Evolutionary conservation across 2,329 filamentous ascomycete genomes (phyloP).

Genomic region (Akanthomyces dipterigenus): DNA sequence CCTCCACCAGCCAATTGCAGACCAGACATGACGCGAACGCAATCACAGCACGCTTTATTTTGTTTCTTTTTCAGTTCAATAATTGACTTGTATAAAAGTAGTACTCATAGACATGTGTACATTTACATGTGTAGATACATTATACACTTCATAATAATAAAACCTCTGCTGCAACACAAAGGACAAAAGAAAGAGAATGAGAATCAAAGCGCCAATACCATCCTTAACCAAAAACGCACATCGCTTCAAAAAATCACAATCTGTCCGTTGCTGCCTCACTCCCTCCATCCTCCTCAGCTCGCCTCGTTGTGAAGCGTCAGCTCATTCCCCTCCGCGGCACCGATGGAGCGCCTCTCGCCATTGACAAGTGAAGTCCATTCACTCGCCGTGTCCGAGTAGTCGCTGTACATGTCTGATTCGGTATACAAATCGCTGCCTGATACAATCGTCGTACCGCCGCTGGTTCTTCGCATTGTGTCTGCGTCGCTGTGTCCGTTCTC

Average conservation of each 20-base stretch:
- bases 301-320: constrained; percentile 27
- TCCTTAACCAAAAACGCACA: constrained; percentile 7
- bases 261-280: background rate
- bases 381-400: constrained; percentile 36
- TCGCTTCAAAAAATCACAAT: constrained; percentile 8
- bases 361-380: constrained; percentile 43
- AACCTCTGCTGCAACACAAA: constrained; percentile 4
- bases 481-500: constrained; percentile 39
- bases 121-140: constrained; percentile 12
- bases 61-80: background rate
- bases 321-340: constrained; percentile 25
- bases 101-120: constrained; percentile 2
- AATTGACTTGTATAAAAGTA: background rate
- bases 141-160: constrained; percentile 13
- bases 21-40: background rate
- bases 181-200: constrained; percentile 10
- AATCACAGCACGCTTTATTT: background rate
- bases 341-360: constrained; percentile 21
- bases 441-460: constrained; percentile 42
- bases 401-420: constrained; percentile 31
- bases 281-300: constrained; percentile 15
- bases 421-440: constrained; percentile 32
- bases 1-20: background rate
- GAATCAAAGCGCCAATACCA: constrained; percentile 1
- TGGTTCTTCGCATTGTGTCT: constrained; percentile 42